Base-by-base conservation (phyloP, 2,329 filamentous ascomycete genomes). In the Hortaea werneckii region DNA sequence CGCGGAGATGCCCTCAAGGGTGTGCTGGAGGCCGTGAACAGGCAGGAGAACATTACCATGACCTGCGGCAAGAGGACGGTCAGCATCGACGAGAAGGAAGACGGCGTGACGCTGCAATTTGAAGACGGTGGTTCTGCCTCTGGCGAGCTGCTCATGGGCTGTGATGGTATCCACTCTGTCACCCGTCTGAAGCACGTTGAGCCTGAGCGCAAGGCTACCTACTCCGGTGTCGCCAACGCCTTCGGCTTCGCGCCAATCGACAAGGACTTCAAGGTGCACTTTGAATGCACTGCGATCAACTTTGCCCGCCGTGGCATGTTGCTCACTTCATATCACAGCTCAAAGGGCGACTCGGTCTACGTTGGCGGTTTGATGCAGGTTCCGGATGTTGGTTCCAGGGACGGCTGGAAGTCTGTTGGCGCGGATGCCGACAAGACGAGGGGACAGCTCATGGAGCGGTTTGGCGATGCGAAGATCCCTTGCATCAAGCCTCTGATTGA, bases 361-460 rank as follows among this genome's bases (percentile, higher is more conserved):
- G 67, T 71, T 1, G 68, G 68, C 30, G 68, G 62, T 0, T 57
- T 71, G 37, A 70, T 70, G 66, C 65, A 70, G 48, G 62, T 70
- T 1, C 59, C 64, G 5, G 67, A 68, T 32, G 64, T 68, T 11
- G 65, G 55, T 10, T 66, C 62, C n/a, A 56, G 67, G 28, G 65
- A 71, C 40, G 68, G 68, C 20, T 71, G 68, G 68, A 71, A 69
- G 57, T 63, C 65, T 0, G 63, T 63, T 1, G 68, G 69, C 6
- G 59, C 59, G 1, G 68, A 72, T 49, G 67, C 66, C 1, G 64
- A 69, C 38, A 66, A 65, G 51, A 69, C 66, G 5, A 56, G 68
- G 35, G 43, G 53, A n/a, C 63, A 69, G 37, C 66, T 72, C 46
- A 46, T 67, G 39, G 60, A 67, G 5, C 54, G 68, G 10, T 72